Base-by-base conservation (phyloP, 1,139 yeast genomes). In the Pichia sp. region DNA sequence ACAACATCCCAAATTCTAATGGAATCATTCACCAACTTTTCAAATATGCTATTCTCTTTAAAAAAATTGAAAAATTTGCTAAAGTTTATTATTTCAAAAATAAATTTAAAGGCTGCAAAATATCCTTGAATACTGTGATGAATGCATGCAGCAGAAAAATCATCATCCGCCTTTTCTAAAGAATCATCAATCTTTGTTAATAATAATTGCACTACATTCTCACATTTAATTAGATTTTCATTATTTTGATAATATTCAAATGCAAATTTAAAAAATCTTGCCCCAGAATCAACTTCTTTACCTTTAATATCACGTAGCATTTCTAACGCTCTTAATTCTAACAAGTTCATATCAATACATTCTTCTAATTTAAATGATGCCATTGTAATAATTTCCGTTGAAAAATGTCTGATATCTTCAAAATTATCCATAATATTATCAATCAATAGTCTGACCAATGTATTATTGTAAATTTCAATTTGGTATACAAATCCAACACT, bases 201-300 rank as follows among this genome's bases (percentile, higher is more conserved):
- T 31, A 80, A 58, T 0, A 53, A 44, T 1, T 64, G 56, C 7
- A 80, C 53, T 28, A 74, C 65, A 2, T 56, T 58, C n/a, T 51
- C 47, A 11, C 61, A 54, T 6, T 61, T 52, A 3, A 57, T 56
- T 11, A 58, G 53, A 46, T 49, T 44, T 10, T 55, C 52, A 5
- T 56, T 51, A n/a, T 37, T 32, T 46, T 59, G 62, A 42, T 56
- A 55, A 44, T 58, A 55, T 35, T 59, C 59, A n/a, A 66, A 73
- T 43, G 76, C 53, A 53, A 83, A 73, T 56, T 76, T 78, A 39
- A 83, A 67, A 11, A 83, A 67, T 40, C 81, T 74, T 0, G 96
- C 90, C 8, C 94, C 96, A 30, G 90, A 83, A 54, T 90, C 97
- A 45, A 89, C 84, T 52, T 74, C 79, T 50, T 89, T 76, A 28